These are phyloP conservation scores for Chytriomyces sp. DNA, from an alignment of 192 early-diverging fungal genomes.

Conservation along the genomic window DNA sequence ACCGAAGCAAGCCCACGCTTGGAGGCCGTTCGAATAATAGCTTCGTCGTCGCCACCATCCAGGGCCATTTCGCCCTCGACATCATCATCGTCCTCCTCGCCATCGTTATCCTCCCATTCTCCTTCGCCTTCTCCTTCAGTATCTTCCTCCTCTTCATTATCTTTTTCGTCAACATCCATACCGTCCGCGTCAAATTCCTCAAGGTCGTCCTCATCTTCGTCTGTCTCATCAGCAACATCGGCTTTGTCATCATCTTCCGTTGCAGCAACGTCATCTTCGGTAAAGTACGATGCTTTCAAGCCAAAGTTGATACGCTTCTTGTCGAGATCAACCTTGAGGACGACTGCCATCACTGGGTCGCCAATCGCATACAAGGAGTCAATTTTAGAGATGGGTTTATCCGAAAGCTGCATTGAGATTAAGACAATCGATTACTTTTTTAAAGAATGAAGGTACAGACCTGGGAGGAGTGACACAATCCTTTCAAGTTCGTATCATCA, in stretches of 20 bases:
- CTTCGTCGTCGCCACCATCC: conserved; percentile 31
- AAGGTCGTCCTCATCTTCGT: conserved; percentile 46
- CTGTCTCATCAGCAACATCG: too few species aligned
- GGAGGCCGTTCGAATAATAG: neutral
- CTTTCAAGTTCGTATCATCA: conserved; percentile 71
- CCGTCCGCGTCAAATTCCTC: conserved; percentile 38
- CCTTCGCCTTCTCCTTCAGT: conserved; percentile 21
- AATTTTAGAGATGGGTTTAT: conserved; percentile 69
- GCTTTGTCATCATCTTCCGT: too few species aligned
- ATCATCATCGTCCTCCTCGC: conserved; percentile 12
- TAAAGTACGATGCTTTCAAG: conserved; percentile 87
- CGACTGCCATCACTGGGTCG: conserved; percentile 79
- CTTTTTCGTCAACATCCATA: neutral
- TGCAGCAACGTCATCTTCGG: conserved; percentile 52
- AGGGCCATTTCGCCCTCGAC: neutral
- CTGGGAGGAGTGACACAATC: conserved; percentile 84
- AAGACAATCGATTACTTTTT: neutral
- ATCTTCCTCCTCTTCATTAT: conserved; percentile 54
- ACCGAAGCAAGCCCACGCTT: conserved; percentile 16
- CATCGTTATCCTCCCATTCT: conserved; percentile 27
- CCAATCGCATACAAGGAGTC: conserved; percentile 78
- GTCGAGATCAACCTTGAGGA: conserved; percentile 72
- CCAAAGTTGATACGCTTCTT: conserved; percentile 74
- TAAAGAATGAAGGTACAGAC: conserved; percentile 13
- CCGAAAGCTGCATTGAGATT: conserved; percentile 61